Evolutionary conservation across 2,329 filamentous ascomycete species (phyloP).

Genomic region (Rhinocladiella similis): DNA sequence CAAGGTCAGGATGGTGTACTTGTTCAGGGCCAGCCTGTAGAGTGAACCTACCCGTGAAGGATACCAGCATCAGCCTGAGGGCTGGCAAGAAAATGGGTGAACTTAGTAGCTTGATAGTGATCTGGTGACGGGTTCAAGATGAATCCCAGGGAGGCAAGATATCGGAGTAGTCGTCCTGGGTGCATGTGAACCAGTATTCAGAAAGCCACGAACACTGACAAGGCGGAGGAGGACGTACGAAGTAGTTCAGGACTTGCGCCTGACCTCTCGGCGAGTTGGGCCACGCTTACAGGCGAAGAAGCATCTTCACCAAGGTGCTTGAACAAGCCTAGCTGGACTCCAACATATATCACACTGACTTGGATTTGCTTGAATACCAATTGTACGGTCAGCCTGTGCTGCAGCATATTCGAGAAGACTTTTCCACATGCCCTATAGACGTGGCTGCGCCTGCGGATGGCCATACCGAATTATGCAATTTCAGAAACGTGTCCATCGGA

Average conservation of each 20-base stretch:
- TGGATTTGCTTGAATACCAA: conserved; percentile 22
- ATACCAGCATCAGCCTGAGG: conserved; percentile 11
- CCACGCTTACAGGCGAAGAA: conserved; percentile 16
- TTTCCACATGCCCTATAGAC: background rate
- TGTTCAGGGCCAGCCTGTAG: background rate
- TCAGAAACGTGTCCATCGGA: conserved; percentile 18
- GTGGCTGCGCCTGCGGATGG: too few species aligned
- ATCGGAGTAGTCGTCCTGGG: conserved; percentile 29
- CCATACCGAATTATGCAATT: conserved; percentile 22
- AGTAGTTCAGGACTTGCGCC: conserved; percentile 22
- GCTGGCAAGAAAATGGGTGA: conserved; percentile 26
- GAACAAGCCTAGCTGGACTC: conserved; percentile 29
- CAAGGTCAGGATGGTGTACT: background rate
- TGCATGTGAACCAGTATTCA: background rate
- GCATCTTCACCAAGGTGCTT: background rate
- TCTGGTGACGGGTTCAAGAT: conserved; percentile 17
- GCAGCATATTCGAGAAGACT: background rate
- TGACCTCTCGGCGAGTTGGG: conserved; percentile 15
- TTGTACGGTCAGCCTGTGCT: background rate
- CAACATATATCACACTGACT: conserved; percentile 21
- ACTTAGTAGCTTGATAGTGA: conserved; percentile 25
- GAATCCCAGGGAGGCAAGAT: conserved; percentile 27
- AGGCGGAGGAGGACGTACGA: conserved; percentile 6
- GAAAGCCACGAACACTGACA: too few species aligned
- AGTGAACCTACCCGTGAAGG: conserved; percentile 18